Evolutionary conservation across 257 asterid genomes (phyloP).

Genomic region (Knoxia roxburghii): DNA sequence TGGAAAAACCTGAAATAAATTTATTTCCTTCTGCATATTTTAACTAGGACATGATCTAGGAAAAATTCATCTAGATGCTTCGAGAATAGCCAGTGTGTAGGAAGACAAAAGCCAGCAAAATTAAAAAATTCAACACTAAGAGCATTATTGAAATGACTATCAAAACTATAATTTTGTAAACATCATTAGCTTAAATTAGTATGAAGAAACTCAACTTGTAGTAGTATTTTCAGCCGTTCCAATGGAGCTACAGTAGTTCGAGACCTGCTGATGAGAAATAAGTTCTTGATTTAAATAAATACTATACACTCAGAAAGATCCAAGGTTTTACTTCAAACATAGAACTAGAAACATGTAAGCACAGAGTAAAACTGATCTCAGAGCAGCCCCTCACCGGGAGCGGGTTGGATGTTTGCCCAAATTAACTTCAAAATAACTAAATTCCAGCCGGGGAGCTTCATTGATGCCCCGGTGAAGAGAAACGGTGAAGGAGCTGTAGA

Average conservation of each 20-base stretch:
- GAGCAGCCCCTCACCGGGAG: neutral
- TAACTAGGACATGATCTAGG: neutral
- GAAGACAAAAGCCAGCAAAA: neutral
- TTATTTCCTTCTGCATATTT: neutral
- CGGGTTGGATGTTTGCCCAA: too few species aligned
- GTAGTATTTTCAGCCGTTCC: slow-evolving; percentile 89
- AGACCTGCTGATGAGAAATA: slow-evolving; percentile 56
- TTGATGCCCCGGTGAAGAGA: too few species aligned
- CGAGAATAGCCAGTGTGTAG: neutral
- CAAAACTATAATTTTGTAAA: slow-evolving; percentile 5
- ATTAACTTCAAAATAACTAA: too few species aligned
- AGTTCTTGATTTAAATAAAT: neutral
- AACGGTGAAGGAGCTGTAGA: too few species aligned
- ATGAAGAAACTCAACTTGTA: slow-evolving; percentile 53
- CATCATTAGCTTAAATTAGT: slow-evolving; percentile 6
- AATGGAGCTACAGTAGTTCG: slow-evolving; percentile 98
- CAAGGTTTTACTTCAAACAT: neutral
- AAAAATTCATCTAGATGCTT: neutral
- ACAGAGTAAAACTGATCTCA: neutral
- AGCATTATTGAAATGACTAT: neutral
- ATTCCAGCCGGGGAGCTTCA: too few species aligned
- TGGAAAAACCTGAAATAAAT: neutral
- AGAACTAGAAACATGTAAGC: neutral
- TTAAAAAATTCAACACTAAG: neutral
- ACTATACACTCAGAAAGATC: too few species aligned